These are phyloP conservation scores for Clarireedia hainanense DNA, from an alignment of 2,329 filamentous ascomycete species.

Conservation along the genomic window DNA sequence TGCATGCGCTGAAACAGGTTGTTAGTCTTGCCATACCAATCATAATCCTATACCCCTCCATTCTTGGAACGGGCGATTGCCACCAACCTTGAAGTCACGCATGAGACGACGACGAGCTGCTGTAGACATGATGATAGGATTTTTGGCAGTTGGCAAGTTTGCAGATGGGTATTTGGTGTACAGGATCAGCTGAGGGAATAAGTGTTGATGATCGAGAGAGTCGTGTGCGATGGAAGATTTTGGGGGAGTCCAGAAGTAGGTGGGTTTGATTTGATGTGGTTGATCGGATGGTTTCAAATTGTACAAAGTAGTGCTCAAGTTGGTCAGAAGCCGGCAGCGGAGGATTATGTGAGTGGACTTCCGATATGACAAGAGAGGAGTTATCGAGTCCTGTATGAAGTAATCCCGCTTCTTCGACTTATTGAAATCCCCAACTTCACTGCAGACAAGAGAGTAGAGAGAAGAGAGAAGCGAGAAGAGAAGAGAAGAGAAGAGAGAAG, in stretches of 20 bases:
- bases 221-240: not conserved
- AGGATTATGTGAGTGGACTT: constrained; percentile 13
- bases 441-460: no score
- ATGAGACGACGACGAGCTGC: constrained; percentile 92
- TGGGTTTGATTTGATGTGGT: not conserved
- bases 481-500: not conserved
- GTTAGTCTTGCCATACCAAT: constrained; percentile 14
- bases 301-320: constrained; percentile 3
- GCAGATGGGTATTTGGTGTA: not conserved
- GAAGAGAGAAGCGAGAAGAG: not conserved
- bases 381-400: not conserved
- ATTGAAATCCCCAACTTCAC: no score
- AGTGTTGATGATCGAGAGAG: not conserved
- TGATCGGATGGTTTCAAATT: not conserved
- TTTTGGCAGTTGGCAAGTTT: not conserved
- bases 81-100: constrained; percentile 94
- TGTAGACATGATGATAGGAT: constrained; percentile 62
- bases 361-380: constrained; percentile 2
- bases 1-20: constrained; percentile 74
- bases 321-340: constrained; percentile 2
- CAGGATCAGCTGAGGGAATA: not conserved
- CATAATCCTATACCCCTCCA: constrained; percentile 2
- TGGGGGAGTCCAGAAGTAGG: not conserved
- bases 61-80: constrained; percentile 9
- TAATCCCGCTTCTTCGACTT: no score